Base-by-base conservation (phyloP, 768 basidiomycete species). In the Agrocybe pediades region DNA sequence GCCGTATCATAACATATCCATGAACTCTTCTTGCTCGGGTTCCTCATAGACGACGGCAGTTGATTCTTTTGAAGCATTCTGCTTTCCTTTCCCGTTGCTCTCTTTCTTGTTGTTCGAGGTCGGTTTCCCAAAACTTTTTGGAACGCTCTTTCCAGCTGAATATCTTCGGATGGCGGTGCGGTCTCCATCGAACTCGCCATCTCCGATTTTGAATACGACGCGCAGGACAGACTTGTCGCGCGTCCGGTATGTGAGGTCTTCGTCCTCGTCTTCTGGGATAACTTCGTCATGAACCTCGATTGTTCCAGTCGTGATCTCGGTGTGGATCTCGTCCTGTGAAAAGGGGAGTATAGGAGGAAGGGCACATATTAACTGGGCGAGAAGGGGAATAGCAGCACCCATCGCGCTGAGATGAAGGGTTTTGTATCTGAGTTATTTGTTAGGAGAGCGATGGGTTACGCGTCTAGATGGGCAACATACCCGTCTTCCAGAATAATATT, bases 341-440 rank as follows among this genome's bases (percentile, higher is more conserved):
- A 82, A 90, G 0, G 91, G 90, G 9, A 95, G 76, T 44, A 87
- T 84, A 2, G 80, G 75, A 0, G 91, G 89, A 24, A 95, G 75
- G 19, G 90, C 86, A 5, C 86, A 79, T 11, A 81, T 71, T 13
- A 96, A 76, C 43, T 84, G 83, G 24, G 88, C 70, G 20, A 92
- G 82, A 61, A 86, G 86, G 2, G 93, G 92, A 53, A 95, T 94
- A 1, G 94, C 92, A 4, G 93, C 93, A 21, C 92, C 93, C 85
- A 95, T 88, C 6, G 90, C 93, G 54, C 81, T 84, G 41, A 95
- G 69, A 66, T 86, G 82, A 26, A 95, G 68, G 4, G 81, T 84
- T 57, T 87, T 87, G 63, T 90, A 86, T 29, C 90, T 92, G 36
- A 15, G 50, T 39, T 11, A 36, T 17, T 42, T 54, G 49, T 57